Conservation (phyloP, 495 filamentous ascomycete genomes). For the Neurospora sp. region DNA sequence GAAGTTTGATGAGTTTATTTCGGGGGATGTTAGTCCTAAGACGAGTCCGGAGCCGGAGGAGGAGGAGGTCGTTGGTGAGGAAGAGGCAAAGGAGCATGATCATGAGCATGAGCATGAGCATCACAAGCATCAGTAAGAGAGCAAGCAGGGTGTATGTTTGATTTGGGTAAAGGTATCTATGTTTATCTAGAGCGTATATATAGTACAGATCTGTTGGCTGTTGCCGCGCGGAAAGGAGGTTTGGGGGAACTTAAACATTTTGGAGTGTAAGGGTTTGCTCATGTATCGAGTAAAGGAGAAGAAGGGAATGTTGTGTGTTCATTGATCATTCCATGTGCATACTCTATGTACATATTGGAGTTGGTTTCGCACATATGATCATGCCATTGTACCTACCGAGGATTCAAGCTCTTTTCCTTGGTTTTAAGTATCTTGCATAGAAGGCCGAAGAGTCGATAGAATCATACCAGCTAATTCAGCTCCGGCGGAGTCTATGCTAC, state of each 20-base stretch:
- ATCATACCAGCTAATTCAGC: not conserved
- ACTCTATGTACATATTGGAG: not conserved
- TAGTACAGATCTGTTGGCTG: not conserved
- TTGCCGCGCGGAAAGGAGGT: not conserved
- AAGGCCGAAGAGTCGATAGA: not conserved
- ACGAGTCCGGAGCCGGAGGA: constrained; percentile 59
- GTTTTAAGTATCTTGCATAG: not conserved
- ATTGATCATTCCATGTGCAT: not conserved
- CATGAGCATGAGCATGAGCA: constrained; percentile 15
- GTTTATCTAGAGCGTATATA: not conserved
- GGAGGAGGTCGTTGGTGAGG: constrained; percentile 13
- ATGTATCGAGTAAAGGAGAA: not conserved
- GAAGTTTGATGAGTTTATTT: constrained; percentile 73
- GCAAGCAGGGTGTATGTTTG: not conserved
- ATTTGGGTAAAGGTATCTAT: not conserved
- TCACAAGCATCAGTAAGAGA: constrained; percentile 6
- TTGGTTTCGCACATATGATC: not conserved
- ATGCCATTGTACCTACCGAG: not conserved
- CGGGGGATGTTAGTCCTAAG: constrained; percentile 49
- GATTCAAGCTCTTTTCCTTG: not conserved
- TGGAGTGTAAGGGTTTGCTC: not conserved
- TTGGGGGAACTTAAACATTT: not conserved
- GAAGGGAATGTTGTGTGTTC: not conserved
- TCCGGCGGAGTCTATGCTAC: not conserved
- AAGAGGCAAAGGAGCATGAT: constrained; percentile 33